A percentile compares a stretch with the other conserved stretches of the same genome.
phyloP scores from a whole-genome alignment of 2,329 filamentous ascomycete species.

The Nakataea oryzae region DNA sequence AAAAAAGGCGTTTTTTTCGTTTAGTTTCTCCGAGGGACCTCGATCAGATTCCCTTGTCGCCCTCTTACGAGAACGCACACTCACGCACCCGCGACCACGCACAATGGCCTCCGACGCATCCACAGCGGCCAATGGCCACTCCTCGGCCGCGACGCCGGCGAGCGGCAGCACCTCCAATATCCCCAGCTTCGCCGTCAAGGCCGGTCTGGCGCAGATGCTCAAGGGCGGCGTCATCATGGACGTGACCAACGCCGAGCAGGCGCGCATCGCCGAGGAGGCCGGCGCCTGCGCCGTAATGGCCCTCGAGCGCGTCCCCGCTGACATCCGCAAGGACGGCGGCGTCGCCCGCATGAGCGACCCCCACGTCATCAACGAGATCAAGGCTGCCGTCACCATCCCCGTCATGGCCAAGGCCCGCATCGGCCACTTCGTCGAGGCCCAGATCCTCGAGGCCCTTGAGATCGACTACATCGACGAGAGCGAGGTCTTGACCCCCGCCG shows the following conservation, averaged over 20 bases:
- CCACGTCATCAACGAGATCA: conserved; percentile 88
- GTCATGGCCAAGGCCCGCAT: conserved; percentile 99
- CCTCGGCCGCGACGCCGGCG: conserved; percentile 8
- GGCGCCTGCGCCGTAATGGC: conserved; percentile 97
- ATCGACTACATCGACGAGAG: conserved; percentile 98
- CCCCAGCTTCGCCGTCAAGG: conserved; percentile 76
- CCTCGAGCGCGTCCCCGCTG: conserved; percentile 90
- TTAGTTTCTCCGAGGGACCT: not conserved
- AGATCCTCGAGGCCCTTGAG: conserved; percentile 90
- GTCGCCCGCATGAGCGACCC: conserved; percentile 97
- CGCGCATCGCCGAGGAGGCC: conserved; percentile 93
- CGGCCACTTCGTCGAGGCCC: conserved; percentile 96
- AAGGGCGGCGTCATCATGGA: conserved; percentile 99
- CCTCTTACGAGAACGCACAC: not conserved
- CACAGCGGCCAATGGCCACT: conserved; percentile 8
- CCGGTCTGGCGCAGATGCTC: conserved; percentile 91
- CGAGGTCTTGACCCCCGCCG: conserved; percentile 93
- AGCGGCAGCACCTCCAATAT: conserved; percentile 21
- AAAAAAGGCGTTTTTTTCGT: not conserved
- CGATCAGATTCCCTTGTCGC: not conserved
- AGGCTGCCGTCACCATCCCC: conserved; percentile 88
- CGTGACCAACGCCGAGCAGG: conserved; percentile 86
- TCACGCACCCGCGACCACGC: not conserved
- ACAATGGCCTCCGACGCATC: conserved; percentile 14
- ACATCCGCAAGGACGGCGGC: conserved; percentile 85